phyloP scores from a whole-genome alignment of 2,329 filamentous ascomycete species.

The Aspergillus alliaceus region DNA sequence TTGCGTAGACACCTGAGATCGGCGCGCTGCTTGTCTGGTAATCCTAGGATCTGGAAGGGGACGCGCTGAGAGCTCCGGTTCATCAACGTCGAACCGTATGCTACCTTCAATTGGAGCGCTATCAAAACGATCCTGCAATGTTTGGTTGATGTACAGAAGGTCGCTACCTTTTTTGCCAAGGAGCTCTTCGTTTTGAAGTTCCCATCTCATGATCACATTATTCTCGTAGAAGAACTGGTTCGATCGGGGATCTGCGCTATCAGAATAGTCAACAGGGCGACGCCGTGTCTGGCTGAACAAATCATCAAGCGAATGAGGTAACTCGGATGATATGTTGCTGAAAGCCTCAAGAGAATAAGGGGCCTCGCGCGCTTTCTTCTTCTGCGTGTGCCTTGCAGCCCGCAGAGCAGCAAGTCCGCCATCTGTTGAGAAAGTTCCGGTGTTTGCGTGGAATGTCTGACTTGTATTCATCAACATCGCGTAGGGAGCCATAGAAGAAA shows the following conservation, averaged over 20 bases:
- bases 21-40: slow-evolving; percentile 6
- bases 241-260: slow-evolving; percentile 23
- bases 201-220: slow-evolving; percentile 39
- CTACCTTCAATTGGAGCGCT: slow-evolving; percentile 30
- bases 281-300: slow-evolving; percentile 23
- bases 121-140: slow-evolving; percentile 31
- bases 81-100: slow-evolving; percentile 34
- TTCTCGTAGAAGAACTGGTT: slow-evolving; percentile 29
- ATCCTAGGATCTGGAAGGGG: slow-evolving; percentile 4
- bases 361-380: not conserved
- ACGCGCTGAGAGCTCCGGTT: slow-evolving; percentile 9
- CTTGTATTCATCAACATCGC: slow-evolving; percentile 40
- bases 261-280: slow-evolving; percentile 14
- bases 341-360: not conserved
- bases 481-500: slow-evolving; percentile 28
- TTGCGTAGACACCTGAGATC: not conserved
- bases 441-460: slow-evolving; percentile 40
- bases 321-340: slow-evolving; percentile 3
- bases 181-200: slow-evolving; percentile 32
- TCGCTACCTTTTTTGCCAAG: slow-evolving; percentile 23
- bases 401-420: slow-evolving; percentile 23
- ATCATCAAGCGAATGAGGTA: slow-evolving; percentile 33
- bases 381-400: not conserved
- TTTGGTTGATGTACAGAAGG: slow-evolving; percentile 40
- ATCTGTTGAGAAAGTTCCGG: slow-evolving; percentile 50